Conservation (phyloP, 805 yeast genomes). For the Kodamaea leandrae region DNA sequence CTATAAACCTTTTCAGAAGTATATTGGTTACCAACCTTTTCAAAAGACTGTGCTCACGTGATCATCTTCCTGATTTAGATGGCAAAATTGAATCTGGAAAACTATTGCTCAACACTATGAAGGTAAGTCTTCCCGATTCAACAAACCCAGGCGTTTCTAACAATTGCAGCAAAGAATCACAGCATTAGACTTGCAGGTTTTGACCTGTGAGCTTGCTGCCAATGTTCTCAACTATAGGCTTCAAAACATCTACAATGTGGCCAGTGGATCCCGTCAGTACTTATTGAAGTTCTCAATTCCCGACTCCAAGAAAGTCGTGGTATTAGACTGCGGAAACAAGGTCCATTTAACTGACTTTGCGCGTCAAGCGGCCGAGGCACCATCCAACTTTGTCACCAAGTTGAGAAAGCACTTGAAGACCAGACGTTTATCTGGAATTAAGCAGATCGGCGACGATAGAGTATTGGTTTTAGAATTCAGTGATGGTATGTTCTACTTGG, state of each 20-base stretch:
- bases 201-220: slow-evolving; percentile 61
- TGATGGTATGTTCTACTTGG: slow-evolving; percentile 75
- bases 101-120: slow-evolving; percentile 7
- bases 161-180: slow-evolving; percentile 67
- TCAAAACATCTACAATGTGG: slow-evolving; percentile 81
- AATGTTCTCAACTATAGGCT: slow-evolving; percentile 64
- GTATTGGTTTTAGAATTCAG: slow-evolving; percentile 81
- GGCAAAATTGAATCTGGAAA: slow-evolving; percentile 4
- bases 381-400: slow-evolving; percentile 82
- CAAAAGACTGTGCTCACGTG: slow-evolving; percentile 5
- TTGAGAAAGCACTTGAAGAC: slow-evolving; percentile 83
- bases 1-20: no score
- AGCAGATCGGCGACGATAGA: slow-evolving; percentile 77
- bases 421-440: slow-evolving; percentile 67
- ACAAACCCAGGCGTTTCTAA: slow-evolving; percentile 3
- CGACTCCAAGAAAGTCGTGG: slow-evolving; percentile 71
- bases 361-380: slow-evolving; percentile 75
- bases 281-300: slow-evolving; percentile 78
- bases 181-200: slow-evolving; percentile 73
- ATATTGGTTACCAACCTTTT: no score
- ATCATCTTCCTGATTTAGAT: not conserved
- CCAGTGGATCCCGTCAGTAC: slow-evolving; percentile 68
- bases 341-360: slow-evolving; percentile 76
- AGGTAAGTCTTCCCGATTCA: slow-evolving; percentile 6
- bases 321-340: slow-evolving; percentile 85